Base-by-base conservation (phyloP, 139 green algal genomes). In the Zygnema circumcarinatum region DNA sequence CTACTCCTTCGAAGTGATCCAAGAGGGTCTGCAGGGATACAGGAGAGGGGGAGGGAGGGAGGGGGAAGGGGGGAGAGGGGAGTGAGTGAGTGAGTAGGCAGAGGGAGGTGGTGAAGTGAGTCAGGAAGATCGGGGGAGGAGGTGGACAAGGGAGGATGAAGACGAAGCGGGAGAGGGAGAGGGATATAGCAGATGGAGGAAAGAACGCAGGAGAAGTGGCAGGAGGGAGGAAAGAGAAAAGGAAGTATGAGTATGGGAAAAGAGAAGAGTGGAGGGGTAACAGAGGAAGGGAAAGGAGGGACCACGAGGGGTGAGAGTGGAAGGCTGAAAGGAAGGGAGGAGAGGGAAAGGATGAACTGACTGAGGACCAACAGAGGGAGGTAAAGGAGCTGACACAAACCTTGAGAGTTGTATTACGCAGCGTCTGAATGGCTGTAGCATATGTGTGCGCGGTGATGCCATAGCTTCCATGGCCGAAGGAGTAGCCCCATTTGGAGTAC, bases 401-500 rank as follows among this genome's bases (percentile, higher is more conserved):
- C 32, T 33, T 87, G 35, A 92, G 74, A 31, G 84, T 56, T 41
- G 83, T 73, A 20, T 38, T 80, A 39, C 75, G 53, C 67, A 93
- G 41, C 40, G n/a, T 38, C 2, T 74, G 47, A 52, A 95, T 85
- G 1, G 95, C 95, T 22, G 83, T 38, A 35, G 80, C 33, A 89
- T 96, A 98, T n/a, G 92, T 79, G 11, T 89, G 40, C 29, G 79
- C 38, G 2, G 84, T 83, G 79, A 97, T 95, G 88, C 96, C 96
- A 91, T 95, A 99, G 1, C 90, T 90, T 1, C 94, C 95, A 25
- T 96, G 93, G 1, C 97, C 97, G 87, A 98, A 98, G 39, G 82
- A 74, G 88, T 99, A 99, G 20, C 95, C 96, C 92, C 94, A 98
- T 74, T 94, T 93, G 69, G 95, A 96, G 88, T 99, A 99, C 95